These are phyloP conservation scores for Rhododendron williamsianum DNA, from an alignment of 148 eudicot genomes.

Conservation along the genomic window DNA sequence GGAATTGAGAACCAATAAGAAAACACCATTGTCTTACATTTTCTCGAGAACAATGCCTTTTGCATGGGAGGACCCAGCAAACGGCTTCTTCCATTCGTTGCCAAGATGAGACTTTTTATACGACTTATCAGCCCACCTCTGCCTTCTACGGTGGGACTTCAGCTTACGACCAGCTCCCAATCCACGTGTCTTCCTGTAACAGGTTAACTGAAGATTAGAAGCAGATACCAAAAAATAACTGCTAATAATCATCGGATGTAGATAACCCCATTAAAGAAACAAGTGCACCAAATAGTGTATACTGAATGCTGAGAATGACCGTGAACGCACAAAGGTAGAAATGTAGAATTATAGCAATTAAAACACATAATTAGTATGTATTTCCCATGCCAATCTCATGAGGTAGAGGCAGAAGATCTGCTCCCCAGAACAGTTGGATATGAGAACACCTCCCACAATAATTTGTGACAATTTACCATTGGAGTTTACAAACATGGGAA, in stretches of 20 bases:
- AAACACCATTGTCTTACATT: slow-evolving; percentile 15
- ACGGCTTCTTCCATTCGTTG: slow-evolving; percentile 38
- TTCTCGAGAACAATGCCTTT: slow-evolving; percentile 34
- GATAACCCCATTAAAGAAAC: neutral
- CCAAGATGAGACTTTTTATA: slow-evolving; percentile 32
- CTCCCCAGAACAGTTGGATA: neutral
- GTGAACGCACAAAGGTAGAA: neutral
- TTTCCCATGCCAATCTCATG: neutral
- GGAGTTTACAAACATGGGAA: neutral
- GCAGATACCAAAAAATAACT: no score
- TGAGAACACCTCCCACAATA: neutral
- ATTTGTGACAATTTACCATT: neutral
- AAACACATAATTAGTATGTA: neutral
- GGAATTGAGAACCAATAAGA: neutral
- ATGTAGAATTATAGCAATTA: neutral
- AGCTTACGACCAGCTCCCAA: slow-evolving; percentile 40
- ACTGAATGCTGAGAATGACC: neutral
- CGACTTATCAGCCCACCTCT: slow-evolving; percentile 33
- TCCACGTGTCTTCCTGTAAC: slow-evolving; percentile 32
- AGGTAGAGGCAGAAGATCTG: neutral
- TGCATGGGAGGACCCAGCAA: slow-evolving; percentile 37
- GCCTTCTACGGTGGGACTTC: slow-evolving; percentile 33
- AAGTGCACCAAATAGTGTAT: neutral
- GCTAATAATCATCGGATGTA: neutral
- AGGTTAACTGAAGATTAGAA: slow-evolving; percentile 2